Evolutionary conservation across 1,284 basidiomycete genomes (phyloP), one percentile per base, ranked within the genome.

Genomic region (Entoloma clypeatum): DNA sequence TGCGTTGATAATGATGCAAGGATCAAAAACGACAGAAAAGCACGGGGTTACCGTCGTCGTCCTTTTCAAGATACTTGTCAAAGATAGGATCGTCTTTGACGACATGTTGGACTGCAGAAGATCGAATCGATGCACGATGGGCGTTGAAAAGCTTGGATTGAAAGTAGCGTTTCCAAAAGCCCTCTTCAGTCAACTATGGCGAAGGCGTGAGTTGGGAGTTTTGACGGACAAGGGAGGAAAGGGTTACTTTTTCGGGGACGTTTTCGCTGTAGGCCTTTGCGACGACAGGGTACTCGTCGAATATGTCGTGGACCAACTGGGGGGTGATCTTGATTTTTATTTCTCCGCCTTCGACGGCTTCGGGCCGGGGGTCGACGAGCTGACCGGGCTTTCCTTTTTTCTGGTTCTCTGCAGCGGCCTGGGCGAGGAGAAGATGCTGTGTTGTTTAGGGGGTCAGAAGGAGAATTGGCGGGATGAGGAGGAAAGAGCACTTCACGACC

Each of bases 131-230:
- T 1, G 95, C 94, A 25, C 92, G 81, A 62, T 98, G 90, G 2
- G 88, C 83, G 58, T 97, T 91, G 73, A 96, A 98, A 7, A 99
- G 72, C 56, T 88, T 92, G 7, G 90, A 94, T 53, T 91, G 86
- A 60, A 99, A 98, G 67, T 98, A 99, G 25, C 95, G 79, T 51
- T 80, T 85, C 96, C 96, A 99, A 59, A 99, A 99, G 48, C 92
- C 83, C 43, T 78, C 82, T 62, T 97, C 92, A 21, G 81, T 79
- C 31, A 97, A 74, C 87, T 94, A 57, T 16, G 33, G 23, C 39
- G 27, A 35, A 25, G 13, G 53, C 32, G 55, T 51, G 13, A 29
- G 41, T 43, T 29, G 32, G 23, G 24, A 32, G 27, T 23, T 11
- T 38, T 30, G 41, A 46, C 8, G 42, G 31, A 41, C 37, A 36